Conservation (phyloP, 1,139 yeast genomes). For the Hyphopichia khmerensis region DNA sequence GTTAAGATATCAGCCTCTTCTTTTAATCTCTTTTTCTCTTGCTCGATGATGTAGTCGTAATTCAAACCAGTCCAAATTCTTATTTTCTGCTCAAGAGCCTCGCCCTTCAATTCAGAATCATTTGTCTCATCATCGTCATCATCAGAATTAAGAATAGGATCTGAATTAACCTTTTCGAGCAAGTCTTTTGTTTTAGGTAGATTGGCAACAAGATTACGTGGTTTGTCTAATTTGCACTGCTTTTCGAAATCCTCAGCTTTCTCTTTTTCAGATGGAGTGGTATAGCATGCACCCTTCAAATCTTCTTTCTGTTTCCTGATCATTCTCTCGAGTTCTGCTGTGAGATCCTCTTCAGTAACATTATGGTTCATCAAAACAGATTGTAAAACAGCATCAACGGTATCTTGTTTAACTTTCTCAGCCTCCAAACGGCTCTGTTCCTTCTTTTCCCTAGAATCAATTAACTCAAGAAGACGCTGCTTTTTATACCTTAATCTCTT, state of each 20-base stretch:
- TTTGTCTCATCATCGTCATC: conserved; percentile 81
- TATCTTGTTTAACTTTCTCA: background rate
- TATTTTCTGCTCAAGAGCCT: conserved; percentile 67
- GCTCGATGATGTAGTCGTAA: conserved; percentile 80
- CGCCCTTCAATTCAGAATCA: conserved; percentile 56
- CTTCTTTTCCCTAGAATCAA: no score
- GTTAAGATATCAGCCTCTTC: conserved; percentile 82
- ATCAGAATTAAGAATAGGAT: conserved; percentile 55
- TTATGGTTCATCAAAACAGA: conserved; percentile 2
- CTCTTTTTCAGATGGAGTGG: conserved; percentile 22
- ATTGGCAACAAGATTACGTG: conserved; percentile 48
- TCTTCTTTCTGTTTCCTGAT: conserved; percentile 18
- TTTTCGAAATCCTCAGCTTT: conserved; percentile 17
- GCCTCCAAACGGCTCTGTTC: no score
- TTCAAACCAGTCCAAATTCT: conserved; percentile 86
- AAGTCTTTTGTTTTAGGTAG: conserved; percentile 58
- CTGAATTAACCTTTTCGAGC: conserved; percentile 55
- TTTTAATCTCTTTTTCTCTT: conserved; percentile 80
- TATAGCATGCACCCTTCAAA: conserved; percentile 18
- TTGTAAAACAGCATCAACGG: conserved; percentile 3
- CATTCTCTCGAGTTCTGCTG: conserved; percentile 8
- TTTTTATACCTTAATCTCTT: no score
- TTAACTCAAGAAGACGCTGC: no score
- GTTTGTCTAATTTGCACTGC: conserved; percentile 41
- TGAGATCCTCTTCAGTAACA: conserved; percentile 11